These are phyloP conservation scores for Thelephora ganbajun DNA, from an alignment of 768 basidiomycete species.

Conservation along the genomic window DNA sequence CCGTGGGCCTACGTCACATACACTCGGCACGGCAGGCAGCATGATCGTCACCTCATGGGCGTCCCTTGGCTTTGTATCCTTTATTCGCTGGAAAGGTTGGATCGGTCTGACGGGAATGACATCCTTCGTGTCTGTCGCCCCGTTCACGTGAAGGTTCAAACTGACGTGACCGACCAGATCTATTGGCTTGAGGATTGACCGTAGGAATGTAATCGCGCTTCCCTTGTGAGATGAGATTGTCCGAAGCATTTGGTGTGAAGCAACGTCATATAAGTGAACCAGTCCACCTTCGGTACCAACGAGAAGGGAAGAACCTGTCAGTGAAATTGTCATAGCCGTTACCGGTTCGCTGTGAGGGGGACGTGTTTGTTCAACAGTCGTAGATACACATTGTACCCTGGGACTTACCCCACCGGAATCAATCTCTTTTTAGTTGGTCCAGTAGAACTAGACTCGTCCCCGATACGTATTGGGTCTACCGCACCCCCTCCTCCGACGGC, in stretches of 20 bases:
- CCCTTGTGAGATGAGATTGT: conserved; percentile 64
- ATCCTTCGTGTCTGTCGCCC: conserved; percentile 28
- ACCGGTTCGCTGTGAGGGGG: conserved; percentile 45
- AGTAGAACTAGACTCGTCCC: conserved; percentile 31
- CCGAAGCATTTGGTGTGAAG: conserved; percentile 82
- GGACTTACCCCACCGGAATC: conserved; percentile 55
- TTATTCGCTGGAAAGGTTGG: conserved; percentile 58
- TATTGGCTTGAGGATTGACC: conserved; percentile 71
- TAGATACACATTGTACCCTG: not conserved
- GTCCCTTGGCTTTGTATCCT: conserved; percentile 52
- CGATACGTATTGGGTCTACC: conserved; percentile 58
- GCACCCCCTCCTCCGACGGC: conserved; percentile 66
- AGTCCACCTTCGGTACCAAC: conserved; percentile 63
- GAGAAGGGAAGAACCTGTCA: conserved; percentile 67
- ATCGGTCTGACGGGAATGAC: conserved; percentile 53
- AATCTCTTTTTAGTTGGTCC: conserved; percentile 33
- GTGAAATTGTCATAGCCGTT: conserved; percentile 59
- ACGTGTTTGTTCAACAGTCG: conserved; percentile 1
- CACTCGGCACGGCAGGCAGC: conserved; percentile 33
- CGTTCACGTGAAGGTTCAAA: conserved; percentile 29
- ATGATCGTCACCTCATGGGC: conserved; percentile 58
- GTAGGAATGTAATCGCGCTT: conserved; percentile 54
- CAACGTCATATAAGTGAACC: conserved; percentile 73
- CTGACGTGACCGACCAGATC: conserved; percentile 77
- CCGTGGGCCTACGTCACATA: not conserved